These are phyloP conservation scores for Mikania micrantha DNA, from an alignment of 129 eudicot species.

Conservation along the genomic window DNA sequence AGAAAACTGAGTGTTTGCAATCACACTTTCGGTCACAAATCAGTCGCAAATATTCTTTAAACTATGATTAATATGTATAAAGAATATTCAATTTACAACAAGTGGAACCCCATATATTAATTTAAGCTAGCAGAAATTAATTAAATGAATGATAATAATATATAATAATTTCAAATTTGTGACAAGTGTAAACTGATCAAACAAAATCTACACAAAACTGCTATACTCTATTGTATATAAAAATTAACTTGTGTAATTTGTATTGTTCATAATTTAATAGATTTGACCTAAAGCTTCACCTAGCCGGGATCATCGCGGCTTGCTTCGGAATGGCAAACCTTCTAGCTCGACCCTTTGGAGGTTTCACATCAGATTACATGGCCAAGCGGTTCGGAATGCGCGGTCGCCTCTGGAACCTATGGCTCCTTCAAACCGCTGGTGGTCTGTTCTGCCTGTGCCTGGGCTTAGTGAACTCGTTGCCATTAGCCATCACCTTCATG, in stretches of 20 bases:
- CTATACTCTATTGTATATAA: too few species aligned
- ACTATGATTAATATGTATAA: too few species aligned
- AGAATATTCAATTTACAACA: too few species aligned
- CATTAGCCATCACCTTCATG: conserved; percentile 54
- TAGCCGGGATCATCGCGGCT: conserved; percentile 77
- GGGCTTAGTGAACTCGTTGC: conserved; percentile 47
- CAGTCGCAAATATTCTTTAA: too few species aligned
- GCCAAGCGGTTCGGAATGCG: conserved; percentile 68
- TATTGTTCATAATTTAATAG: conserved; percentile 7
- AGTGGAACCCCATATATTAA: too few species aligned
- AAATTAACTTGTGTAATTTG: background rate
- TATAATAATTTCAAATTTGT: too few species aligned
- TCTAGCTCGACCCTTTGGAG: conserved; percentile 75
- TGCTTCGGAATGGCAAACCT: conserved; percentile 84
- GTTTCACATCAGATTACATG: conserved; percentile 57
- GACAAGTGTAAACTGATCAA: too few species aligned
- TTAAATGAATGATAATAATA: too few species aligned
- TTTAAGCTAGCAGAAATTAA: too few species aligned
- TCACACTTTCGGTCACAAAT: too few species aligned
- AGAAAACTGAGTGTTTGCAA: background rate
- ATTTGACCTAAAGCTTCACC: conserved; percentile 66
- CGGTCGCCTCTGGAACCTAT: conserved; percentile 82
- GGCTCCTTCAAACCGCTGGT: conserved; percentile 80
- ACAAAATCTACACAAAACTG: too few species aligned
- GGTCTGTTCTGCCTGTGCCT: conserved; percentile 66